Base-by-base conservation (phyloP, 768 basidiomycete species). In the Termitomyces sp. region DNA sequence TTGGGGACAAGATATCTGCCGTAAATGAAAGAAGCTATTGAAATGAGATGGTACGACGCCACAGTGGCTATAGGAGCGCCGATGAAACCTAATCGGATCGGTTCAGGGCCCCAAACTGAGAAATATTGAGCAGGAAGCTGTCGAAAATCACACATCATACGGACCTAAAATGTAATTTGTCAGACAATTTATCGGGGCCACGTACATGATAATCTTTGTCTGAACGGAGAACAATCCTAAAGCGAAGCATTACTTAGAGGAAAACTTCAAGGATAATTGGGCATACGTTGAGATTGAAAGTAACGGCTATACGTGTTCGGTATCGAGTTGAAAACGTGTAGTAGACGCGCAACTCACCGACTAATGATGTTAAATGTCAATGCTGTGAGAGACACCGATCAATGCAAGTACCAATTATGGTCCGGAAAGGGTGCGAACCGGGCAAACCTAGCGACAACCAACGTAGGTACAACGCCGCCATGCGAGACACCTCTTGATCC, bases 1-100 rank as follows among this genome's bases (percentile, higher is more conserved):
- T 73, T 59, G 73, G 90, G 70, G 14, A 82, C 76, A 65, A 78
- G 83, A 64, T 77, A 80, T 21, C 84, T 68, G 9, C 82, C 88
- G 58, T 89, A 90, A 37, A 79, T 52, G 50, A 89, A 72, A 2
- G 83, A 89, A 43, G 78, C 64, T 40, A 82, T 55, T 0, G 83
- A 75, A 43, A 93, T 85, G 19, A 95, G 75, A 68, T 93, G 95
- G 74, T 92, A 90, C 14, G 89, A 89, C 50, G 94, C 78, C 0
- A 88, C 84, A 1, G 93, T 92, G 0, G 95, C 89, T 12, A 97
- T 76, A 0, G 95, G 95, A 3, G 94, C 95, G 14, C 95, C 95
- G 51, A 89, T 83, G 73, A 92, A 98, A 1, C 95, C 95, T 1
- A 97, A 75, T 11, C 89, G 77, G 56, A 96, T 73, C 2, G 83